phyloP scores from a whole-genome alignment of 257 asterid species.

The Catharanthus roseus region DNA sequence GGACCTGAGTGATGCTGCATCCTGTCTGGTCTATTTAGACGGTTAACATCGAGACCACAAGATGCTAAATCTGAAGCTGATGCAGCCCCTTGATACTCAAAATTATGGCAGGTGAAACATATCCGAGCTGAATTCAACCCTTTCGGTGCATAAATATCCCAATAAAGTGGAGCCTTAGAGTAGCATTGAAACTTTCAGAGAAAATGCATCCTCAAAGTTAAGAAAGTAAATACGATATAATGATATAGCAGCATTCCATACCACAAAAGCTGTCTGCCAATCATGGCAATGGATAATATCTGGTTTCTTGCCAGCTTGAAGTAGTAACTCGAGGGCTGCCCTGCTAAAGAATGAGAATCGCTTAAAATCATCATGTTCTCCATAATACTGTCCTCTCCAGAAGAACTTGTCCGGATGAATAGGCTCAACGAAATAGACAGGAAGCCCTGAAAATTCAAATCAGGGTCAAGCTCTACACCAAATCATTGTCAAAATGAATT shows the following conservation, averaged over 20 bases:
- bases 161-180: conserved; percentile 90
- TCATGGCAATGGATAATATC: conserved; percentile 96
- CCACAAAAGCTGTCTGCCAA: conserved; percentile 98
- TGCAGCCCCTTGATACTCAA: conserved; percentile 97
- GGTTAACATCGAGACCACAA: conserved; percentile 90
- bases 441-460: conserved; percentile 61
- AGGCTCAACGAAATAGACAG: conserved; percentile 95
- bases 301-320: conserved; percentile 86
- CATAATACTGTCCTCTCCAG: conserved; percentile 92
- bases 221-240: conserved; percentile 10
- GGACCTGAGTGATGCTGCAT: conserved; percentile 86
- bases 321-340: conserved; percentile 94
- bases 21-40: conserved; percentile 85
- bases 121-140: conserved; percentile 90
- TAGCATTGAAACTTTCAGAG: conserved; percentile 9
- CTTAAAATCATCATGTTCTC: conserved; percentile 89
- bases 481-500: conserved; percentile 9
- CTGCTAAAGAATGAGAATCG: conserved; percentile 98
- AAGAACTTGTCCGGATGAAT: conserved; percentile 83
- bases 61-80: conserved; percentile 79
- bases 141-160: conserved; percentile 86
- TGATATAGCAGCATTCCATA: conserved; percentile 29
- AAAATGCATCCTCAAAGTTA: conserved; percentile 8
- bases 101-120: conserved; percentile 98
- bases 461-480: conserved; percentile 1